Percentiles rank a stretch among this genome's conserved stretches.
phyloP scores from a whole-genome alignment of 371 early-diverging fungal species.

The Circinella minor region DNA sequence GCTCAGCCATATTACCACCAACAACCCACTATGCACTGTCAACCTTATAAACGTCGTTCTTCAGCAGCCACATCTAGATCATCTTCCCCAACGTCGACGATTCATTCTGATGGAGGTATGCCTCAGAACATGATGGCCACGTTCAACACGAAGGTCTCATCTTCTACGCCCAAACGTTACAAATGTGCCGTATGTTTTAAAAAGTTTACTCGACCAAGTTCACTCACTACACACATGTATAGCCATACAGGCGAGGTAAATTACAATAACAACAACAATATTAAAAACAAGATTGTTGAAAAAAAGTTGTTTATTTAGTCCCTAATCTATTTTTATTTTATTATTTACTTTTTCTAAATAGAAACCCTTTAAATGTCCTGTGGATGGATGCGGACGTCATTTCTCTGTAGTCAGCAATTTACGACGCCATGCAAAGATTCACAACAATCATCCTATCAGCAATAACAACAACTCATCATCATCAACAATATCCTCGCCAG shows the following conservation, averaged over 20 bases:
- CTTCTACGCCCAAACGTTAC: conserved; percentile 33
- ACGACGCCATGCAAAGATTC: conserved; percentile 50
- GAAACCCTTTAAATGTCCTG: conserved; percentile 49
- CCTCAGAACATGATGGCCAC: conserved; percentile 25
- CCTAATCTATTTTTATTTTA: not conserved
- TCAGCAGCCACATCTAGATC: conserved; percentile 22
- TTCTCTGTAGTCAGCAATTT: conserved; percentile 50
- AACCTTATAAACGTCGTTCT: conserved; percentile 19
- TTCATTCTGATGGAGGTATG: conserved; percentile 6
- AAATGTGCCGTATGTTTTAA: conserved; percentile 59
- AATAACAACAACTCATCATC: conserved; percentile 7
- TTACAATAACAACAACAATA: not conserved
- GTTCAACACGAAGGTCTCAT: conserved; percentile 22
- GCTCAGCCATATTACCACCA: conserved; percentile 2
- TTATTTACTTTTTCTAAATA: conserved; percentile 4
- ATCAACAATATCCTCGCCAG: conserved; percentile 17
- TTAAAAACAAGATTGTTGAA: not conserved
- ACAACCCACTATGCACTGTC: conserved; percentile 19
- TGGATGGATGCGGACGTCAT: conserved; percentile 42
- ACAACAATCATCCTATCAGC: conserved; percentile 20
- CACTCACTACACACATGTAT: conserved; percentile 64
- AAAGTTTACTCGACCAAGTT: conserved; percentile 65
- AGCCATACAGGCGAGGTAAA: conserved; percentile 67
- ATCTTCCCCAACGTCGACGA: conserved; percentile 20
- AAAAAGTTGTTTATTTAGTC: not conserved